phyloP scores from a whole-genome alignment of 768 basidiomycete genomes.

The Russula sp. region DNA sequence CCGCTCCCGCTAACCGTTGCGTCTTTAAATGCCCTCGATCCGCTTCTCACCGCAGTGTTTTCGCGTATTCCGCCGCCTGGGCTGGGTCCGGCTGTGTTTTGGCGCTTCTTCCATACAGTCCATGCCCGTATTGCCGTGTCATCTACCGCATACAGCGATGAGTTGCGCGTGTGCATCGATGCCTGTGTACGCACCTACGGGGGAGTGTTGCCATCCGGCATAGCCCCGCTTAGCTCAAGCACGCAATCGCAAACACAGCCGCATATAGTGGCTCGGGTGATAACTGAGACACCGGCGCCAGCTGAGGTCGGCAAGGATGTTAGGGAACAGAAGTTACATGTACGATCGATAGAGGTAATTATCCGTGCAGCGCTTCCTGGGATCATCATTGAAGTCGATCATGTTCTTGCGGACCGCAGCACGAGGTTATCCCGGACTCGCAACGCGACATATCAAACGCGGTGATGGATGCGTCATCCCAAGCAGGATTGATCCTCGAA shows the following conservation, averaged over 20 bases:
- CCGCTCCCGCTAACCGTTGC: not conserved
- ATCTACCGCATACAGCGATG: slow-evolving; percentile 2
- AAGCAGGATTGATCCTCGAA: not conserved
- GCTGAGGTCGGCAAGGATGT: not conserved
- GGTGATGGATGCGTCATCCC: not conserved
- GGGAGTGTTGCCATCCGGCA: slow-evolving; percentile 6
- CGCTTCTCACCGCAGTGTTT: slow-evolving; percentile 14
- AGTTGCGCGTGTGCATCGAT: slow-evolving; percentile 11
- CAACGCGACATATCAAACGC: not conserved
- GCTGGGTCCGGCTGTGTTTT: slow-evolving; percentile 11
- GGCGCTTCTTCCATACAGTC: not conserved
- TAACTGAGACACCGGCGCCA: not conserved
- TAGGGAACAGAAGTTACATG: not conserved
- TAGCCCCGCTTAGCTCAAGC: slow-evolving; percentile 5
- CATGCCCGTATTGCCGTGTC: slow-evolving; percentile 4
- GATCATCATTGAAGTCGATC: not conserved
- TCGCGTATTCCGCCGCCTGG: slow-evolving; percentile 15
- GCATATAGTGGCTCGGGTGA: not conserved
- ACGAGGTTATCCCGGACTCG: slow-evolving; percentile 17
- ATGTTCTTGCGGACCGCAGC: not conserved
- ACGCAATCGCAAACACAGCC: slow-evolving; percentile 8
- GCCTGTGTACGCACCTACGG: slow-evolving; percentile 13
- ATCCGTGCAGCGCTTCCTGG: not conserved
- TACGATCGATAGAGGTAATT: slow-evolving; percentile 12
- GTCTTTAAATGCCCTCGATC: slow-evolving; percentile 8